Evolutionary conservation across 495 filamentous ascomycete species (phyloP).

Genomic region (Letharia lupina): DNA sequence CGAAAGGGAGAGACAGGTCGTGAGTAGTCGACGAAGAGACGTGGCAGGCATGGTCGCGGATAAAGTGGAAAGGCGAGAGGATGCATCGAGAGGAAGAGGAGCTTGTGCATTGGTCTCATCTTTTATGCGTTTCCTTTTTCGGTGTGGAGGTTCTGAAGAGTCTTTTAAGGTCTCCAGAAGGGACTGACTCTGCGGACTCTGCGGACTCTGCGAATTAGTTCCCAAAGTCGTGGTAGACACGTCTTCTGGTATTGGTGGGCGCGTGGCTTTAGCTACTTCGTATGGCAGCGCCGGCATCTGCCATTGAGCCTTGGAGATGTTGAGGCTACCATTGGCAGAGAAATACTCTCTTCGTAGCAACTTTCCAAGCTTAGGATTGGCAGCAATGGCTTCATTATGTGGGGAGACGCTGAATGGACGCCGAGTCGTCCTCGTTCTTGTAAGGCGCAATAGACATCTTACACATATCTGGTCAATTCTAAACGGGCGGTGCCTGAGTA

Average conservation of each 20-base stretch:
- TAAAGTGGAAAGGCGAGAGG: conserved; percentile 62
- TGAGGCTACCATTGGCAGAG: conserved; percentile 22
- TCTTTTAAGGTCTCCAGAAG: background rate
- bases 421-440: background rate
- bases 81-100: conserved; percentile 70
- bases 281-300: background rate
- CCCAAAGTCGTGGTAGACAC: background rate
- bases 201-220: background rate
- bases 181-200: background rate
- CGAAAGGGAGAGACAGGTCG: conserved; percentile 83
- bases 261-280: background rate
- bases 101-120: conserved; percentile 28
- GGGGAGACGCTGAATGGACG: conserved; percentile 15
- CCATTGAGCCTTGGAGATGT: background rate
- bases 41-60: conserved; percentile 59
- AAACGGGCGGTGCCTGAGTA: background rate
- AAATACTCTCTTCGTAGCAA: conserved; percentile 25
- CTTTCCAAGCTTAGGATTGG: conserved; percentile 10
- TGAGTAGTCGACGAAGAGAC: conserved; percentile 66
- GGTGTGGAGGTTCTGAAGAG: conserved; percentile 38
- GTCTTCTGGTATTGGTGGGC: background rate
- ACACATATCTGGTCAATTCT: conserved; percentile 12
- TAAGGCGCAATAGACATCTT: conserved; percentile 14
- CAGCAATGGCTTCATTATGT: conserved; percentile 4
- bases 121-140: conserved; percentile 45